Percentiles rank a stretch among this genome's conserved stretches.
Conservation (phyloP, 208 protist species). For the Trypanosoma brucei region DNA sequence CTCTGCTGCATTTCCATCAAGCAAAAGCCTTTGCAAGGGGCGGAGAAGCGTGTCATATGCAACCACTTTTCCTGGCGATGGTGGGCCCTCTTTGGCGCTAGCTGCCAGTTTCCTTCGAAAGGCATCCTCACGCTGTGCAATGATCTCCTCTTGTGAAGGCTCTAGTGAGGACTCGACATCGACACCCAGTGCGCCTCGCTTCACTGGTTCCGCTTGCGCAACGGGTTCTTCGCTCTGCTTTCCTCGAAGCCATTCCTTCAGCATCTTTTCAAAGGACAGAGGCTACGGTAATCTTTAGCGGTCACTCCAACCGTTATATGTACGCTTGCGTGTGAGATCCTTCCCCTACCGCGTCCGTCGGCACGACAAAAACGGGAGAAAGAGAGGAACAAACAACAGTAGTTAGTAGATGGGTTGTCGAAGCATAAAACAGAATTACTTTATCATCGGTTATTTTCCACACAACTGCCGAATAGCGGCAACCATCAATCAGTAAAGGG, state of each 20-base stretch:
- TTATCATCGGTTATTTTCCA: too few species aligned
- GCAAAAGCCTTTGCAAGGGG: conserved; percentile 47
- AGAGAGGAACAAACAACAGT: too few species aligned
- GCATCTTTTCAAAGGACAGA: conserved; percentile 40
- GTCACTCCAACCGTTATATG: background rate
- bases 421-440: too few species aligned
- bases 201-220: conserved; percentile 23
- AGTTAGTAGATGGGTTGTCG: too few species aligned
- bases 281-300: background rate
- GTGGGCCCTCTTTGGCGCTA: conserved; percentile 49
- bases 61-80: conserved; percentile 35
- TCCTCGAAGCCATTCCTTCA: conserved; percentile 80
- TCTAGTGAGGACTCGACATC: conserved; percentile 77
- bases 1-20: conserved; percentile 67
- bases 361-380: too few species aligned
- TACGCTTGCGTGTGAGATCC: background rate
- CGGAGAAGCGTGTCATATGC: conserved; percentile 81
- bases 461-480: too few species aligned
- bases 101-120: conserved; percentile 77
- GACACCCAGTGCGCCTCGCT: conserved; percentile 53
- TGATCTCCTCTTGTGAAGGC: conserved; percentile 30
- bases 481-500: too few species aligned
- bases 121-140: conserved; percentile 35
- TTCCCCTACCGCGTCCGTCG: background rate
- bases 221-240: conserved; percentile 28